Conservation (phyloP, 2,329 filamentous ascomycete genomes). For the Fusarium sp. region DNA sequence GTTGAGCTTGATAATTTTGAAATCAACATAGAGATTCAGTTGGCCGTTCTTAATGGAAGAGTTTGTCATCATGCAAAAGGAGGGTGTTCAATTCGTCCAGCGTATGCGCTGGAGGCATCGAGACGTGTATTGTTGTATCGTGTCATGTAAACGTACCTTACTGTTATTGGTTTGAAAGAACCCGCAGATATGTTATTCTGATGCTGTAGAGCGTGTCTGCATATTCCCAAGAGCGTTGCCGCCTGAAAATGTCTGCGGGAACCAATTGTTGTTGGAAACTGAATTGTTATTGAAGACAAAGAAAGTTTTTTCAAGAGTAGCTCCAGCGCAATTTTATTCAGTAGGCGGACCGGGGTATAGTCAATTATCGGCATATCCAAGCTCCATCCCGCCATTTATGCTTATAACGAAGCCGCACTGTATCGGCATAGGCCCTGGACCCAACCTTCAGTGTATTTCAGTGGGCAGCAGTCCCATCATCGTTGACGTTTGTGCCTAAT, state of each 20-base stretch:
- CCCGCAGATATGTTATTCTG: background rate
- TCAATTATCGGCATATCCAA: slow-evolving; percentile 39
- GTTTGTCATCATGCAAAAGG: slow-evolving; percentile 60
- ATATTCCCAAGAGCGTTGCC: slow-evolving; percentile 1
- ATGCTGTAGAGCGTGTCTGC: background rate
- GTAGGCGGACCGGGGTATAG: background rate
- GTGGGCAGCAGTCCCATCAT: slow-evolving; percentile 13
- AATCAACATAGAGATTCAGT: slow-evolving; percentile 68
- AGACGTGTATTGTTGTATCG: slow-evolving; percentile 6
- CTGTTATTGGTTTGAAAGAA: background rate
- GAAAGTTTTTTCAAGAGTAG: slow-evolving; percentile 13
- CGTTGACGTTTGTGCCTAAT: slow-evolving; percentile 37
- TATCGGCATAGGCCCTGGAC: slow-evolving; percentile 2
- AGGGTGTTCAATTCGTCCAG: slow-evolving; percentile 4
- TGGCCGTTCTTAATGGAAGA: slow-evolving; percentile 71
- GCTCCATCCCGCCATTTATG: slow-evolving; percentile 41
- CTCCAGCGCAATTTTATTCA: slow-evolving; percentile 29
- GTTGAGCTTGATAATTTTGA: slow-evolving; percentile 69
- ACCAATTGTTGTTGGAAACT: background rate
- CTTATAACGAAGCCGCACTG: slow-evolving; percentile 40
- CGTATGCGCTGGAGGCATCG: slow-evolving; percentile 23
- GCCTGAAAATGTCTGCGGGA: background rate
- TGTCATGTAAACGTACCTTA: slow-evolving; percentile 36
- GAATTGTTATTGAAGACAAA: slow-evolving; percentile 13
- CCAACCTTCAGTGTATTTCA: slow-evolving; percentile 7